A percentile compares a stretch with the other conserved stretches of the same genome.
These are phyloP conservation scores for Silene conica DNA, from an alignment of 148 eudicot genomes.

Conservation along the genomic window DNA sequence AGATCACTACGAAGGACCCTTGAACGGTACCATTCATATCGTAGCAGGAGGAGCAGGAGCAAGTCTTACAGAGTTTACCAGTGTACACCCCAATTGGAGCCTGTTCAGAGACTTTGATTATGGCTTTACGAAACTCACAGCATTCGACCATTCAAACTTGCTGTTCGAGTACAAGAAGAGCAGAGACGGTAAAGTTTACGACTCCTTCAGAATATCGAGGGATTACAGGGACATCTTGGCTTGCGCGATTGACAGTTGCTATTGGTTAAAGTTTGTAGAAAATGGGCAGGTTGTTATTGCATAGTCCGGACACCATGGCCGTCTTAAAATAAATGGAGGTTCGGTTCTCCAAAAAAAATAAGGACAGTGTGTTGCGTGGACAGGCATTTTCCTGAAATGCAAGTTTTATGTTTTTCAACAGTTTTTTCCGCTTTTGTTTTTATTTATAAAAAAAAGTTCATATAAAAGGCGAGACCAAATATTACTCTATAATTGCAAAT, in stretches of 20 bases:
- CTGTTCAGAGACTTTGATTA: conserved; percentile 67
- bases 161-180: conserved; percentile 88
- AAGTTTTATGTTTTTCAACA: no score
- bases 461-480: no score
- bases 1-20: conserved; percentile 46
- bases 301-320: no score
- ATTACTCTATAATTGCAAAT: no score
- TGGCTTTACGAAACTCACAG: conserved; percentile 78
- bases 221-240: conserved; percentile 85
- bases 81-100: conserved; percentile 61
- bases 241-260: conserved; percentile 63
- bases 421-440: no score
- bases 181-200: conserved; percentile 75
- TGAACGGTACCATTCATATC: conserved; percentile 74
- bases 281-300: no score
- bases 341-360: no score
- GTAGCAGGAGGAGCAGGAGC: conserved; percentile 92
- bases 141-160: conserved; percentile 64
- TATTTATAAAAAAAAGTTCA: no score
- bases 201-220: conserved; percentile 67
- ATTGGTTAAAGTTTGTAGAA: conserved; percentile 10
- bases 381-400: no score
- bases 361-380: no score
- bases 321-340: no score
- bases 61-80: conserved; percentile 50